phyloP scores from a whole-genome alignment of 768 basidiomycete genomes.

The Lactarius psammicola region DNA sequence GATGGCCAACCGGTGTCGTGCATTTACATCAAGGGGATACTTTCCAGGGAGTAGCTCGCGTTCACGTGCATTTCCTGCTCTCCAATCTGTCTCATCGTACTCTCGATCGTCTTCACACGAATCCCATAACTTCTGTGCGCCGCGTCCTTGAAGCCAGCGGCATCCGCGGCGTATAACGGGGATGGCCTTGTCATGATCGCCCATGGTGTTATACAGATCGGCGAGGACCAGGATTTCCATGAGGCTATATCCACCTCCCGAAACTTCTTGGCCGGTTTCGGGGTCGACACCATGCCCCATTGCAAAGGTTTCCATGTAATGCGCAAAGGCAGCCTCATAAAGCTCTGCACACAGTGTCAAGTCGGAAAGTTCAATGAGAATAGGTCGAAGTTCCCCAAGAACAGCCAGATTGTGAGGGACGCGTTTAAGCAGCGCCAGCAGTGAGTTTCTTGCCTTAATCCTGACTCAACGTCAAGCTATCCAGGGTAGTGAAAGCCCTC shows the following conservation, averaged over 20 bases:
- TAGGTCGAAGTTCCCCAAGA: conserved; percentile 71
- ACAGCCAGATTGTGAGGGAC: conserved; percentile 79
- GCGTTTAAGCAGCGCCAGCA: conserved; percentile 67
- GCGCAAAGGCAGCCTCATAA: conserved; percentile 70
- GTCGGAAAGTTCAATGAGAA: conserved; percentile 74
- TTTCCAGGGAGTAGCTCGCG: conserved; percentile 55
- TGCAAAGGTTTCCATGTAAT: conserved; percentile 56
- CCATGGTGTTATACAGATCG: conserved; percentile 75
- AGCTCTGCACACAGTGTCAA: conserved; percentile 60
- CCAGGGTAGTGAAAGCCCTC: conserved; percentile 28
- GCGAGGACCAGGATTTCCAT: conserved; percentile 81
- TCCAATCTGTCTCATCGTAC: conserved; percentile 55
- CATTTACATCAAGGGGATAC: conserved; percentile 67
- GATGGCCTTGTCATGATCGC: conserved; percentile 65
- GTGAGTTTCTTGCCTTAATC: conserved; percentile 56
- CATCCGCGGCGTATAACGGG: conserved; percentile 70
- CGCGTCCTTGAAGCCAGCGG: conserved; percentile 89
- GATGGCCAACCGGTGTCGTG: conserved; percentile 80
- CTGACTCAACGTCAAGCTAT: not conserved
- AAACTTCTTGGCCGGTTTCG: conserved; percentile 30
- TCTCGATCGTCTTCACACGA: conserved; percentile 84
- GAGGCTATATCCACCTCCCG: conserved; percentile 47
- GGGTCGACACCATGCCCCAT: conserved; percentile 44
- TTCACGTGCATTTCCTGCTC: conserved; percentile 32
- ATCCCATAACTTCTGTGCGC: conserved; percentile 76